Base-by-base conservation (phyloP, 106 monocot genomes). In the Dendrobium nobile region DNA sequence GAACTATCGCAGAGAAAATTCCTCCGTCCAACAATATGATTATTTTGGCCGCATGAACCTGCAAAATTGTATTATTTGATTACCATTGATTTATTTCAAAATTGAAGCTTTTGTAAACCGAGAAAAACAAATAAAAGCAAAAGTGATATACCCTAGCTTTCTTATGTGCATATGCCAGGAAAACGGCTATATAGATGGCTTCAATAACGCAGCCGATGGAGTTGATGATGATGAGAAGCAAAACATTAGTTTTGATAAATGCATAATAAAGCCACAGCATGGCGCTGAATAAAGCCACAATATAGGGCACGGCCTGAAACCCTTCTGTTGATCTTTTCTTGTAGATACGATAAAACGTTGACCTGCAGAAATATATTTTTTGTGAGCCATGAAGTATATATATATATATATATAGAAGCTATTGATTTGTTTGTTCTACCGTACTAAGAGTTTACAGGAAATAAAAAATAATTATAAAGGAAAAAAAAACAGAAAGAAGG, bases 231-330 rank as follows among this genome's bases (percentile, higher is more conserved):
- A 94, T 83, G 17, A 96, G 88, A 56, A 96, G 87, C 70, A 24
- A 68, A 2, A 81, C 88, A 27, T 84, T 41, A 19, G 85, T 82
- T 75, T 91, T 89, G 51, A 88, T 19, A 44, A 89, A 42, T 13
- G 95, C 93, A 59, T 91, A 95, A 84, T 80, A 91, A 24, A 95
- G 86, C 93, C 91, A 93, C 42, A 95, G 79, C 89, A 87, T 93
- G 16, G 89, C 80, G 42, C 91, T 93, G 81, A 95, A 90, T 24
- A 95, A 83, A 1, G 93, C 87, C 4, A 89, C 88, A 0, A 88
- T 80, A 40, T 93, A 93, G 0, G 95, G 95, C 18, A 88, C 68
- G 0, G 89, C 89, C 0, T 91, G 91, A 68, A 95, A 95, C 10
- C 91, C 93, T 72, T 91, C 88, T 0, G 88, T 91, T 2, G 93